These are phyloP conservation scores for Solanum virginianum DNA, from an alignment of 257 asterid genomes.

Conservation along the genomic window DNA sequence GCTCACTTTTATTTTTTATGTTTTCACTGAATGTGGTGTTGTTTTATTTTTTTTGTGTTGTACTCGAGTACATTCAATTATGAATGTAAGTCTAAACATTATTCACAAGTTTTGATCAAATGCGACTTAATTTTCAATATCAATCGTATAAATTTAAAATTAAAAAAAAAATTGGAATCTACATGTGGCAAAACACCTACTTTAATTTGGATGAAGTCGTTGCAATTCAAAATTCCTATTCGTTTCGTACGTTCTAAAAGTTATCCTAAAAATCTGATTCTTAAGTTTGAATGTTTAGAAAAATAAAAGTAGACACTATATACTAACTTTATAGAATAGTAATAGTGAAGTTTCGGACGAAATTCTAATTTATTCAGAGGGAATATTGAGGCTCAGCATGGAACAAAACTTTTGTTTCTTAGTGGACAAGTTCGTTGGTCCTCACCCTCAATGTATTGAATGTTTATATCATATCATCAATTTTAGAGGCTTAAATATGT, in stretches of 20 bases:
- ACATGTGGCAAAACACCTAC: background rate
- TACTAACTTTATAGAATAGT: background rate
- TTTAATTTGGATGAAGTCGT: background rate
- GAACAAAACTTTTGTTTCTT: background rate
- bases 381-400: background rate
- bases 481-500: background rate
- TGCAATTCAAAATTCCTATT: background rate
- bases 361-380: background rate
- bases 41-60: too few relatives aligned
- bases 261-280: background rate
- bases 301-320: background rate
- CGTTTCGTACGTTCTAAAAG: background rate
- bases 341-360: background rate
- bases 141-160: background rate
- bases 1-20: too few relatives aligned
- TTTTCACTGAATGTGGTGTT: too few relatives aligned
- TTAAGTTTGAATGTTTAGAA: background rate
- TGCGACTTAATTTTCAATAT: background rate
- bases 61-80: too few relatives aligned
- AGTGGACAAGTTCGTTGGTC: background rate
- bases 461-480: background rate
- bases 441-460: background rate
- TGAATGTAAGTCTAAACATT: background rate
- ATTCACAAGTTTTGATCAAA: background rate
- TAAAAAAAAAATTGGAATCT: background rate